Evolutionary conservation across 2,329 filamentous ascomycete genomes (phyloP).

Genomic region (Myriosclerotinia scirpicola): DNA sequence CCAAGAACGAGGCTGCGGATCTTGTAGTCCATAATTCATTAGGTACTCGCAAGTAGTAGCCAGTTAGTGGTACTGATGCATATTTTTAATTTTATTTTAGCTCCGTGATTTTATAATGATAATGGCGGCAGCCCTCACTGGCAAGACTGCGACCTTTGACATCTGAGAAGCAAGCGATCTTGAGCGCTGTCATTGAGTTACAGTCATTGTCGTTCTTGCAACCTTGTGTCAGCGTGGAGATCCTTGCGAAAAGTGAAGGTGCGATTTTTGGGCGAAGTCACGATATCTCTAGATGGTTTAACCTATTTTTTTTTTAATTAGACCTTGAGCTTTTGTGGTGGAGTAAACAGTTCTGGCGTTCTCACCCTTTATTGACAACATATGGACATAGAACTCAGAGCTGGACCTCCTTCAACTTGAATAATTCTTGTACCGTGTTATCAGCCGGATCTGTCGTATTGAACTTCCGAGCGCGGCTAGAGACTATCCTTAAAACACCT

Average conservation of each 20-base stretch:
- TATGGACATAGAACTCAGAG: background rate
- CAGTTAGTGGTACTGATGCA: background rate
- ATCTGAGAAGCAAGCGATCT: background rate
- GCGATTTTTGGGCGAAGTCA: background rate
- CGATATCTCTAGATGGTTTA: background rate
- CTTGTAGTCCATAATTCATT: background rate
- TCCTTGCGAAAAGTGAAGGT: background rate
- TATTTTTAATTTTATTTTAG: background rate
- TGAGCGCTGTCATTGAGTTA: background rate
- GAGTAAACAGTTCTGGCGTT: background rate
- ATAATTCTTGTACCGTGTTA: background rate
- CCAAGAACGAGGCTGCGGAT: slow-evolving; percentile 6
- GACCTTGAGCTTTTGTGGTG: background rate
- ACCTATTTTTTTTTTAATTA: background rate
- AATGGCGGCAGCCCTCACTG: background rate
- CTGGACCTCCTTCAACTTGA: background rate
- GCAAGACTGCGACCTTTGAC: background rate
- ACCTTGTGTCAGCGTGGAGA: background rate
- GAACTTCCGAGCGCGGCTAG: background rate
- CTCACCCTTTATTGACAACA: background rate
- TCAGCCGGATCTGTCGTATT: background rate
- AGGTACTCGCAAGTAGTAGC: background rate
- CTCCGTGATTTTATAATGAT: background rate
- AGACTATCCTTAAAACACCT: background rate
- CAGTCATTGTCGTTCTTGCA: background rate